Conservation (phyloP, 2,329 filamentous ascomycete species). For the Aspergillus uvarum region DNA sequence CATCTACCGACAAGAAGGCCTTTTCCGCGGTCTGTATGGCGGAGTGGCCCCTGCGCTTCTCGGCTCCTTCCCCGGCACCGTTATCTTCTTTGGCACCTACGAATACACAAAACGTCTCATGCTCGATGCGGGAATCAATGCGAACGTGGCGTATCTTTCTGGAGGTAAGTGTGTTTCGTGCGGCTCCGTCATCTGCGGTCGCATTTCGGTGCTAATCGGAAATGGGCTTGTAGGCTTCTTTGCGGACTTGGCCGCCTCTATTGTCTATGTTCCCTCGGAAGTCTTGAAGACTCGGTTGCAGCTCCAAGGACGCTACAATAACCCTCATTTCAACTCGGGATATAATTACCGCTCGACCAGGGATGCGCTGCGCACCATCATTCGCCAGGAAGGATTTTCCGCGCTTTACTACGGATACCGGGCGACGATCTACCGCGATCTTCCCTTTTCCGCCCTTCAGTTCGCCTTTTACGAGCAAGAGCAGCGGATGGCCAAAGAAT, state of each 20-base stretch:
- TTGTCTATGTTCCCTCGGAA: conserved; percentile 95
- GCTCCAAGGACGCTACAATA: conserved; percentile 91
- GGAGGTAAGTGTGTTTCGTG: conserved; percentile 60
- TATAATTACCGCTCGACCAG: conserved; percentile 91
- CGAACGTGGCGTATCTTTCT: conserved; percentile 80
- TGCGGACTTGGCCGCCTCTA: conserved; percentile 85
- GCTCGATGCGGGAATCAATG: conserved; percentile 78
- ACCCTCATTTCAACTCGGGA: conserved; percentile 86
- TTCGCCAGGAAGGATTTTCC: conserved; percentile 74
- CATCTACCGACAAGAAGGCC: conserved; percentile 88
- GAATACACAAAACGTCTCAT: conserved; percentile 90
- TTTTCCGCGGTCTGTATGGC: conserved; percentile 82
- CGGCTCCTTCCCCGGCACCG: conserved; percentile 89
- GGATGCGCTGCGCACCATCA: conserved; percentile 83
- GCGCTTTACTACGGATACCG: conserved; percentile 97
- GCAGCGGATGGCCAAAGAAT: conserved; percentile 74
- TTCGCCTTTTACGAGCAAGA: conserved; percentile 99
- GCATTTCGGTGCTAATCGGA: conserved; percentile 6
- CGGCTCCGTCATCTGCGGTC: conserved; percentile 10
- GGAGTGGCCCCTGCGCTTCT: conserved; percentile 89
- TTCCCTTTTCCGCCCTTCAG: conserved; percentile 93
- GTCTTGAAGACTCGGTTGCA: conserved; percentile 97
- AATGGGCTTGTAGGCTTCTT: conserved; percentile 65
- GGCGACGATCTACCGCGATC: conserved; percentile 87
- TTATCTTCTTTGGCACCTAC: conserved; percentile 95